Conservation (phyloP, 495 filamentous ascomycete species). For the Penicillium steckii region DNA sequence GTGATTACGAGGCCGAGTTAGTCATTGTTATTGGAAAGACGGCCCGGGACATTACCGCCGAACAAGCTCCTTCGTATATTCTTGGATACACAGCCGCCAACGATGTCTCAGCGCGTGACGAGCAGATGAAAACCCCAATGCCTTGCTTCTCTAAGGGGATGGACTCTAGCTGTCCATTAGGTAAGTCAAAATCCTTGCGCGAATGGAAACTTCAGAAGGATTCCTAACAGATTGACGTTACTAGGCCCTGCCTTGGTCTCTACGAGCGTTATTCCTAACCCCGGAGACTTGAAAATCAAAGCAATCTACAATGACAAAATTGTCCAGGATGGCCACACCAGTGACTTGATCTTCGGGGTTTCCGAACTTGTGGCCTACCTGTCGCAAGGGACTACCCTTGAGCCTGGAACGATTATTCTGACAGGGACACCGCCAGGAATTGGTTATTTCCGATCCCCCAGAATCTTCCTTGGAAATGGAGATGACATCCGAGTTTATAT, state of each 20-base stretch:
- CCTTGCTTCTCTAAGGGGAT: conserved; percentile 20
- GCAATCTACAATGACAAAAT: background rate
- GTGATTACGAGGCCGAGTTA: conserved; percentile 76
- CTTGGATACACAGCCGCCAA: conserved; percentile 69
- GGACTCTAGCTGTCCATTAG: background rate
- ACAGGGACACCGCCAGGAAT: conserved; percentile 56
- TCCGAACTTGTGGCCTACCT: conserved; percentile 52
- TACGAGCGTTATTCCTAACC: background rate
- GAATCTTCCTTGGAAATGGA: conserved; percentile 44
- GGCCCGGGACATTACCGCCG: conserved; percentile 57
- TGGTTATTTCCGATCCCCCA: conserved; percentile 38
- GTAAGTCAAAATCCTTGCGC: background rate
- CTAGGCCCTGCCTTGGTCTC: background rate
- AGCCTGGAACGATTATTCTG: conserved; percentile 69
- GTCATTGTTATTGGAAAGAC: conserved; percentile 64
- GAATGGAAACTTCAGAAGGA: background rate
- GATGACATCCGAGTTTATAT: conserved; percentile 52
- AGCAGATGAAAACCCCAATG: conserved; percentile 64
- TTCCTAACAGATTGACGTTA: background rate
- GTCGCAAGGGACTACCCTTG: conserved; percentile 64
- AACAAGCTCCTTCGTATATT: conserved; percentile 62
- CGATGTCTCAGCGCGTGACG: conserved; percentile 67
- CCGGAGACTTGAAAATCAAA: background rate
- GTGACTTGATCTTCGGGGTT: conserved; percentile 51
- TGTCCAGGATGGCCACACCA: conserved; percentile 27